Evolutionary conservation across 192 early-diverging fungal genomes (phyloP), one percentile per base, ranked within the genome.

Genomic region (Oehlia diaphana): DNA sequence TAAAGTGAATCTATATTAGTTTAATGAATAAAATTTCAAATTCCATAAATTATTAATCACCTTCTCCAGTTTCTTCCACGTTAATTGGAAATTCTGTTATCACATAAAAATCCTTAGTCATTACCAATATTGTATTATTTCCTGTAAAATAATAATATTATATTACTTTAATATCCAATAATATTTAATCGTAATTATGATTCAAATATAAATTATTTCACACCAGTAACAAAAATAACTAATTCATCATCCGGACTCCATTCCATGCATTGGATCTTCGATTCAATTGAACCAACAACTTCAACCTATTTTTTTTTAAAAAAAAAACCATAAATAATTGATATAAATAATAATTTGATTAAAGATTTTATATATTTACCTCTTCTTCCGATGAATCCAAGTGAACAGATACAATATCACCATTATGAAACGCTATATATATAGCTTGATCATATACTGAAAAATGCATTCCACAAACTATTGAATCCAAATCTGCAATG

Each of bases 91-190:
- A 91, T 83, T 99, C 97, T 7, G 91, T 85, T 53, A 99, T 88
- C 0, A 95, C 90, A 74, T 99, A 94, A 88, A 95, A 97, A 77
- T 96, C 94, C 77, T 95, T 93, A 26, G 96, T 99, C 96, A 99
- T 98, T 73, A 90, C 89, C 72, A 95, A 67, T 26, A 95, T 83
- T 10, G 90, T 92, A 63, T 90, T 90, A 47, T 84, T 84, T 12
- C 90, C 91, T 91, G 77, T 16, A 53, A 63, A 16, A 58, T 12
- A 23, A 28, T 50, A 26, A 6, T 73, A 31, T 10, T 73, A 12
- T 16, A 50, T 28, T 47, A 35, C 10, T 70, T 14, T 31, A 21
- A 70, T 16, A 31, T 21, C 68, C 31, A 44, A 9, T 14, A 44
- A 9, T 14, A 42, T 71, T n/a, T 37, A 44, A 71, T 13, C n/a